Evolutionary conservation across 148 eudicot genomes (phyloP).

Genomic region (Silene conica): DNA sequence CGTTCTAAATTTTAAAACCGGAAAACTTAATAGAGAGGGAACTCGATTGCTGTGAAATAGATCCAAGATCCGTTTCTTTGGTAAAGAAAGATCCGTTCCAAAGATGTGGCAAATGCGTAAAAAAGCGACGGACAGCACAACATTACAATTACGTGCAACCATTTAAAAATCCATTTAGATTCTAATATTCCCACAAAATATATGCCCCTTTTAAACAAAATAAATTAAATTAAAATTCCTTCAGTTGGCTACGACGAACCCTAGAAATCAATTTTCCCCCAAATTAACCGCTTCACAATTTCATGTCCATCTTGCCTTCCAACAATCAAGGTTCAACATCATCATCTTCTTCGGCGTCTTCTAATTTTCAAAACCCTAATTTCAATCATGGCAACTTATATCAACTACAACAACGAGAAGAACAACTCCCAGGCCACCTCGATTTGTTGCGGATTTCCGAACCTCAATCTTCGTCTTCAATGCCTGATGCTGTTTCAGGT

Average conservation of each 20-base stretch:
- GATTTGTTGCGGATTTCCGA: constrained; percentile 35
- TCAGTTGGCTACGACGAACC: constrained; percentile 11
- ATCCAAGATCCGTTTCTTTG: background rate
- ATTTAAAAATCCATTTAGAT: background rate
- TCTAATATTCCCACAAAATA: background rate
- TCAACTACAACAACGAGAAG: background rate
- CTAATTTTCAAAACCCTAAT: constrained; percentile 46
- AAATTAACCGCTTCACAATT: constrained; percentile 31
- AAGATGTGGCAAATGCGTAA: constrained; percentile 1
- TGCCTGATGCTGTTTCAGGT: constrained; percentile 33
- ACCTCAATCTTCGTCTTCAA: constrained; percentile 22
- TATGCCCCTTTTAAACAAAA: background rate
- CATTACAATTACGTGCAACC: background rate
- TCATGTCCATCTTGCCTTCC: constrained; percentile 97
- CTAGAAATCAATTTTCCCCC: constrained; percentile 4
- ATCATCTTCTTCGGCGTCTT: constrained; percentile 40
- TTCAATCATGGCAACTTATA: constrained; percentile 44
- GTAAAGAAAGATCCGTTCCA: background rate
- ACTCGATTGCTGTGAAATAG: background rate
- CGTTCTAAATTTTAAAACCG: too few species aligned
- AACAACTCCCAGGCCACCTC: constrained; percentile 13
- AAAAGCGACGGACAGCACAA: background rate
- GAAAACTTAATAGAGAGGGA: background rate
- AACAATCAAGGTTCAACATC: constrained; percentile 59
- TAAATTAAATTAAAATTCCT: background rate